Evolutionary conservation across 208 protist species (phyloP), one percentile per base, ranked within the genome.

Genomic region (Trichomonas gallinae): DNA sequence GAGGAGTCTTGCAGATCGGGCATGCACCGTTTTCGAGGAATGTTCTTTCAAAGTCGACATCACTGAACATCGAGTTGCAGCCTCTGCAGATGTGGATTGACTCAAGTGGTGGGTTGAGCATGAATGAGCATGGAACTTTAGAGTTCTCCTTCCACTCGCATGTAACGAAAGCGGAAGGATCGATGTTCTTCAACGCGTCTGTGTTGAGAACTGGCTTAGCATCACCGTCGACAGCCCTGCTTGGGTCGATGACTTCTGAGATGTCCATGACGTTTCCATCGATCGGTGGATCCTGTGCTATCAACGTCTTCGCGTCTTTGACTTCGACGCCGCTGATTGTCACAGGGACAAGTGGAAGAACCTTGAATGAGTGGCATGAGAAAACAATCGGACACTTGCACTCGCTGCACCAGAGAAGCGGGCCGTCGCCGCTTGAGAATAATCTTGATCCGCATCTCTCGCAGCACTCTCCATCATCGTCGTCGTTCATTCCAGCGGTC

Each of bases 321-420:
- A 48, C 31, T 38, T 48, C 44, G 21, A 93, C 26, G 9, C 44
- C 87, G 0, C 36, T 51, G 3, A 51, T 42, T 38, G 45, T 48
- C 0, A 93, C 26, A 17, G 87, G 87, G 8, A 93, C 87, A 1
- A 93, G 31, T 11, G 40, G 87, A 51, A 93, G 40, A 48, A 93
- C 87, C 46, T 58, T 93, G 44, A 51, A 93, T 48, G 87, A 93
- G 46, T 93, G 46, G 31, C 87, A 48, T 34, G 44, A 58, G n/a
- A 93, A 93, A 38, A 93, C 87, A 38, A 93, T 93, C 17, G 87
- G 87, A 31, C 87, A 93, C 36, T 93, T 93, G 44, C 87, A 93
- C 46, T 93, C 87, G 44, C 26, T 51, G 34, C 87, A 93, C 87
- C 87, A 93, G 1, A 93, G 31, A 15, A 93, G 31, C 0, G 87